Conservation (phyloP, 2,329 filamentous ascomycete species). For the Paramyrothecium roridum region DNA sequence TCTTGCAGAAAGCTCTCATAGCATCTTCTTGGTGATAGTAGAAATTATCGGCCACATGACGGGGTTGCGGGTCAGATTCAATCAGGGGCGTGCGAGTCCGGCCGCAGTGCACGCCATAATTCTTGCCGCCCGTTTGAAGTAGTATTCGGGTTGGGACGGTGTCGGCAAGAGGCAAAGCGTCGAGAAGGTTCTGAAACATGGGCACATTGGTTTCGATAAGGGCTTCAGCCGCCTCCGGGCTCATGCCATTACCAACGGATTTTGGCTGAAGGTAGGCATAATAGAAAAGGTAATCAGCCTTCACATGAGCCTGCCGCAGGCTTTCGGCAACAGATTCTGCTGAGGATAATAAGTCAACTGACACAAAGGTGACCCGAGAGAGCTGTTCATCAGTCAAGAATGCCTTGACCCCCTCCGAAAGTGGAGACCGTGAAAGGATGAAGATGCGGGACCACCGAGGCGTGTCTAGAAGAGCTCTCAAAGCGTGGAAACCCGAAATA, state of each 20-base stretch:
- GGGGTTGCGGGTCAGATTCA: constrained; percentile 5
- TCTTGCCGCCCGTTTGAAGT: constrained; percentile 5
- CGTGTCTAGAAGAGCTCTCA: constrained; percentile 1
- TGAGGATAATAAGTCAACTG: background rate
- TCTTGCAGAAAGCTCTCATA: background rate
- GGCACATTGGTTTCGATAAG: constrained; percentile 1
- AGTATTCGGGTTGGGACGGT: constrained; percentile 1
- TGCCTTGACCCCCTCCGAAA: background rate
- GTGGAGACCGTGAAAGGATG: background rate
- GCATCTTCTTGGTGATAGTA: constrained; percentile 4
- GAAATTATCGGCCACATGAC: constrained; percentile 1
- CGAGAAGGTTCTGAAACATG: constrained; percentile 1
- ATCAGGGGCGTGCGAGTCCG: constrained; percentile 2
- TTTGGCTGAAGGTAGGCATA: constrained; percentile 2
- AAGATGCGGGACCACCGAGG: constrained; percentile 3
- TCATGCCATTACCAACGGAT: background rate
- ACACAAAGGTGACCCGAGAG: background rate
- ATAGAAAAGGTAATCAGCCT: constrained; percentile 3
- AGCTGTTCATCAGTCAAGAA: background rate
- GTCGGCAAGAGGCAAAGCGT: background rate
- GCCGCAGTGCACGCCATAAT: constrained; percentile 6
- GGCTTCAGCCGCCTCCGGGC: background rate
- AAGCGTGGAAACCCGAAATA: background rate
- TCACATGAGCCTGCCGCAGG: background rate
- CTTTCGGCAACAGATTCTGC: background rate